Conservation (phyloP, 2,329 filamentous ascomycete species). For the Talaromyces islandicus region DNA sequence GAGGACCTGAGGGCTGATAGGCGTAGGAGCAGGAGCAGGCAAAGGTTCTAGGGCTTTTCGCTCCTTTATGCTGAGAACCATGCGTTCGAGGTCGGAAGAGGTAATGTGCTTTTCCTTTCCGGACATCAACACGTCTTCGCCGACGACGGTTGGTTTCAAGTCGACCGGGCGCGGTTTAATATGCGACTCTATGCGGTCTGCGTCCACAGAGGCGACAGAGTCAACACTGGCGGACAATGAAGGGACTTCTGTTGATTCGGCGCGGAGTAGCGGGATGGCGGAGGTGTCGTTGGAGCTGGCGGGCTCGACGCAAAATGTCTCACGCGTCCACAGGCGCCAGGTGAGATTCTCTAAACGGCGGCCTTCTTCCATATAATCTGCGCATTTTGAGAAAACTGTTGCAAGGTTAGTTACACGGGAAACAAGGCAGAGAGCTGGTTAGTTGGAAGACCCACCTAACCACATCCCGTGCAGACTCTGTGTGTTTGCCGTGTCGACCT, state of each 20-base stretch:
- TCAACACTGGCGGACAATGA: slow-evolving; percentile 73
- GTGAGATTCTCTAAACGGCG: slow-evolving; percentile 89
- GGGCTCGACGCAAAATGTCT: slow-evolving; percentile 83
- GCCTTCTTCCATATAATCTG: slow-evolving; percentile 88
- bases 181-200: slow-evolving; percentile 43
- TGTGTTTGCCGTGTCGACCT: slow-evolving; percentile 87
- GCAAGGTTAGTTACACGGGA: slow-evolving; percentile 4
- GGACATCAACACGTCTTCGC: slow-evolving; percentile 60
- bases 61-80: slow-evolving; percentile 87
- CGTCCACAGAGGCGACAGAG: slow-evolving; percentile 63
- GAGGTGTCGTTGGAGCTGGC: slow-evolving; percentile 46
- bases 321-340: slow-evolving; percentile 91
- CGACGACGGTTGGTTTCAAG: slow-evolving; percentile 49
- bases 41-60: slow-evolving; percentile 63
- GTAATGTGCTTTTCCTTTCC: slow-evolving; percentile 82
- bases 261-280: slow-evolving; percentile 43
- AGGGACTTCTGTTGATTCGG: slow-evolving; percentile 51
- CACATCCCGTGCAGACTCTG: slow-evolving; percentile 96
- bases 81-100: slow-evolving; percentile 87
- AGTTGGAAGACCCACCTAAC: slow-evolving; percentile 70
- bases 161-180: slow-evolving; percentile 63
- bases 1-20: slow-evolving; percentile 23
- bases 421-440: neutral
- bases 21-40: slow-evolving; percentile 34
- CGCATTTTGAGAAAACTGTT: slow-evolving; percentile 86